phyloP scores from a whole-genome alignment of 2,329 filamentous ascomycete species.

The Aspergillus quadricinctus region DNA sequence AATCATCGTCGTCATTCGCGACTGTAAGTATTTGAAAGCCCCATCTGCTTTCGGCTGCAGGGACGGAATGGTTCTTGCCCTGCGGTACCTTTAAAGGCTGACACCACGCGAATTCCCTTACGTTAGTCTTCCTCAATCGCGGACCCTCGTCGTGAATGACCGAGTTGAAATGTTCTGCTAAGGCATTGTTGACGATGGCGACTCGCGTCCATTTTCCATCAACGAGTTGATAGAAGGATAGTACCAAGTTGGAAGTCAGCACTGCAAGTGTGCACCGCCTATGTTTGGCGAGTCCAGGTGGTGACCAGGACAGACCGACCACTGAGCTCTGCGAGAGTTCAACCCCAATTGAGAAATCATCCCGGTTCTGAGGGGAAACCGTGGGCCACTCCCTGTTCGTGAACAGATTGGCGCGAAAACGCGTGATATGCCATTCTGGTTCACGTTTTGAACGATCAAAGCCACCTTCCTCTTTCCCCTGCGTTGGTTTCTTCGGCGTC shows the following conservation, averaged over 20 bases:
- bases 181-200: slow-evolving; percentile 49
- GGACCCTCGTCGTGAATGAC: slow-evolving; percentile 17
- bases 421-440: slow-evolving; percentile 33
- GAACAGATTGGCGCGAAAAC: slow-evolving; percentile 51
- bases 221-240: slow-evolving; percentile 54
- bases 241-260: slow-evolving; percentile 52
- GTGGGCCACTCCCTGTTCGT: slow-evolving; percentile 46
- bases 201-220: slow-evolving; percentile 50
- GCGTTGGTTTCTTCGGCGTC: slow-evolving; percentile 21
- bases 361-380: slow-evolving; percentile 44
- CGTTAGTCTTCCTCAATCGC: slow-evolving; percentile 27
- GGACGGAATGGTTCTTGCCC: slow-evolving; percentile 2
- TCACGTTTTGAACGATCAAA: slow-evolving; percentile 18
- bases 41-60: slow-evolving; percentile 26
- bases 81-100: slow-evolving; percentile 23
- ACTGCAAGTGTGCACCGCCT: slow-evolving; percentile 52
- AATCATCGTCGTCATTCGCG: slow-evolving; percentile 38
- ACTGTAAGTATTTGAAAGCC: slow-evolving; percentile 33
- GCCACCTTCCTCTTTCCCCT: slow-evolving; percentile 16
- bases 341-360: slow-evolving; percentile 53
- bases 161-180: slow-evolving; percentile 38
- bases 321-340: slow-evolving; percentile 53
- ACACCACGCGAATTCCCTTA: slow-evolving; percentile 43
- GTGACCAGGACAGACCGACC: slow-evolving; percentile 53
- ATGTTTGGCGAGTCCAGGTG: slow-evolving; percentile 52